These are phyloP conservation scores for Inga laurina DNA, from an alignment of 306 rosid species.

Conservation along the genomic window DNA sequence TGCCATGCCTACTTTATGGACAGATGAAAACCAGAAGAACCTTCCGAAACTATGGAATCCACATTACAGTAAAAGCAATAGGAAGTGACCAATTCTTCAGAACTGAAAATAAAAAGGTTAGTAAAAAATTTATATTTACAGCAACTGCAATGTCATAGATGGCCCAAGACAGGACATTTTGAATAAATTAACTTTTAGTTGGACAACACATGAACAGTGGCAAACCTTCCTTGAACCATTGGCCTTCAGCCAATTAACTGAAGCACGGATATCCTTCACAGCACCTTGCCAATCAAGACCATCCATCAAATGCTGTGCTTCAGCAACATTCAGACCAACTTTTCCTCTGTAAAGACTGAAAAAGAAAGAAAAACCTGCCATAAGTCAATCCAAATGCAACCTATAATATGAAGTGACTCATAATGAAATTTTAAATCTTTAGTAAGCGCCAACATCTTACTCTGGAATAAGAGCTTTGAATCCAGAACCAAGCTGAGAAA, in stretches of 20 bases:
- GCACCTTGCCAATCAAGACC: conserved; percentile 99
- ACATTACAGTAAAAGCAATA: not conserved
- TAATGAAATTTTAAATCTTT: not conserved
- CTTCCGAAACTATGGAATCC: not conserved
- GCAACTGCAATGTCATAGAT: not conserved
- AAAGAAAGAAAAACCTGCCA: conserved; percentile 4
- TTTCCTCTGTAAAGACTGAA: conserved; percentile 73
- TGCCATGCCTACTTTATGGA: not conserved
- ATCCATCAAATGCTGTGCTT: conserved; percentile 89
- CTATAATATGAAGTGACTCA: not conserved
- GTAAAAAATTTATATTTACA: not conserved
- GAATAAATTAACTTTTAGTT: conserved; percentile 6
- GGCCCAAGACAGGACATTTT: not conserved
- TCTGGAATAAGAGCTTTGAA: conserved; percentile 95
- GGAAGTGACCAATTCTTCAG: not conserved
- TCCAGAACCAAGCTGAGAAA: conserved; percentile 73
- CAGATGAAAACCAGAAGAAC: not conserved
- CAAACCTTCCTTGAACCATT: conserved; percentile 91
- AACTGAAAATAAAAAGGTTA: not conserved
- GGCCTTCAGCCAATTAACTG: conserved; percentile 87
- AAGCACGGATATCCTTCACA: conserved; percentile 80
- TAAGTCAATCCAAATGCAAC: conserved; percentile 18
- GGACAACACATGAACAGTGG: not conserved
- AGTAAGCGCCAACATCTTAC: conserved; percentile 40
- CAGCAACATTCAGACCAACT: conserved; percentile 90